phyloP scores from a whole-genome alignment of 495 filamentous ascomycete genomes.

The Neurospora tetrasperma region DNA sequence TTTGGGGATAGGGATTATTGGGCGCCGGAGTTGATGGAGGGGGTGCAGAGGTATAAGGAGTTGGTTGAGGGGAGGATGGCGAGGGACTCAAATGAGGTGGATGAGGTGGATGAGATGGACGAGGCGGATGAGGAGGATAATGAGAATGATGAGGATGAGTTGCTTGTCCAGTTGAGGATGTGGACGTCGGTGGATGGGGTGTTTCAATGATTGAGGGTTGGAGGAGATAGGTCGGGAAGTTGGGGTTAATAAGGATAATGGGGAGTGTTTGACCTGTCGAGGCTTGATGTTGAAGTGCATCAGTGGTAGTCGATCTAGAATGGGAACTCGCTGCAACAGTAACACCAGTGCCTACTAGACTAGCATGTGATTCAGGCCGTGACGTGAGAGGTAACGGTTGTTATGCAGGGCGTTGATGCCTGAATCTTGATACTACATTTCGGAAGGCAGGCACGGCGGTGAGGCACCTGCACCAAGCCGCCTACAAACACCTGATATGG shows the following conservation, averaged over 20 bases:
- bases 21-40: not conserved
- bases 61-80: not conserved
- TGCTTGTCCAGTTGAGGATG: not conserved
- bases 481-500: not conserved
- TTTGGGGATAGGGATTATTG: not conserved
- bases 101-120: not conserved
- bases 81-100: not conserved
- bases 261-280: not conserved
- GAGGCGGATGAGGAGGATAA: too few relatives aligned
- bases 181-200: not conserved
- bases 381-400: not conserved
- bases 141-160: not conserved
- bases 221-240: not conserved
- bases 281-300: not conserved
- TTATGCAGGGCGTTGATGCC: not conserved
- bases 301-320: not conserved
- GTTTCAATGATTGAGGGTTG: not conserved
- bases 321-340: not conserved
- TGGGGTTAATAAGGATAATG: not conserved
- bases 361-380: not conserved
- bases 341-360: rapidly evolving
- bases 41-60: not conserved
- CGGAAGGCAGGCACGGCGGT: not conserved
- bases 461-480: not conserved
- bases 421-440: not conserved